These are phyloP conservation scores for Takashimella koratensis DNA, from an alignment of 1,284 basidiomycete species.

Conservation along the genomic window DNA sequence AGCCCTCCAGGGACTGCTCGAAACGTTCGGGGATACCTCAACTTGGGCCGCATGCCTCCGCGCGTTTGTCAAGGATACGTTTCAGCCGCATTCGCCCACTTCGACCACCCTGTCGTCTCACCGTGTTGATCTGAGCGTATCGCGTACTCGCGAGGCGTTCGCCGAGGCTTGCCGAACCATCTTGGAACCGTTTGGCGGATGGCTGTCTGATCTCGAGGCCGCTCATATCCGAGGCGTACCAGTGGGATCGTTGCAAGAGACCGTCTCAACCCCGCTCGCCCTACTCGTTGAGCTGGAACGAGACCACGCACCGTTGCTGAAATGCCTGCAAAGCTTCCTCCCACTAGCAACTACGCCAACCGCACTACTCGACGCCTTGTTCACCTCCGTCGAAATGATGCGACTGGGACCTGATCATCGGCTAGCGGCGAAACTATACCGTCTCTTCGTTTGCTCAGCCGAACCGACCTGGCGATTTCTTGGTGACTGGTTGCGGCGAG, in stretches of 20 bases:
- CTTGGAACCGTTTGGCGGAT: slow-evolving; percentile 59
- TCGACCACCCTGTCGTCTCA: slow-evolving; percentile 6
- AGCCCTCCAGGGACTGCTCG: slow-evolving; percentile 62
- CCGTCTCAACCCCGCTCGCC: slow-evolving; percentile 63
- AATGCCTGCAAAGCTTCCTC: slow-evolving; percentile 47
- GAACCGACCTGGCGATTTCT: slow-evolving; percentile 72
- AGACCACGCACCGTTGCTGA: slow-evolving; percentile 53
- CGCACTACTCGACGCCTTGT: slow-evolving; percentile 61
- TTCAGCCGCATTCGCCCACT: slow-evolving; percentile 28
- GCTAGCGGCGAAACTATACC: background rate
- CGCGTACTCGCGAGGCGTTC: slow-evolving; percentile 72
- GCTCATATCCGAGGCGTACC: slow-evolving; percentile 54
- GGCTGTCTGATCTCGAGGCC: slow-evolving; percentile 68
- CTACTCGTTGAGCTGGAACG: slow-evolving; percentile 58
- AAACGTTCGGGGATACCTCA: slow-evolving; percentile 57
- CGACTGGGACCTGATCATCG: background rate
- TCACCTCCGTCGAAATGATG: background rate
- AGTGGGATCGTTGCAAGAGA: background rate
- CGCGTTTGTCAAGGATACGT: slow-evolving; percentile 55
- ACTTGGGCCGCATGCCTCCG: slow-evolving; percentile 62
- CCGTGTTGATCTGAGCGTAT: slow-evolving; percentile 27
- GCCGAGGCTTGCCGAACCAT: slow-evolving; percentile 65
- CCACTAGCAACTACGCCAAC: slow-evolving; percentile 56
- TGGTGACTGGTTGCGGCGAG: slow-evolving; percentile 66
- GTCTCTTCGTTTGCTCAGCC: slow-evolving; percentile 57